A percentile compares a stretch with the other conserved stretches of the same genome.
phyloP scores from a whole-genome alignment of 2,329 filamentous ascomycete genomes.

The Pleochaeta shiraiana region DNA sequence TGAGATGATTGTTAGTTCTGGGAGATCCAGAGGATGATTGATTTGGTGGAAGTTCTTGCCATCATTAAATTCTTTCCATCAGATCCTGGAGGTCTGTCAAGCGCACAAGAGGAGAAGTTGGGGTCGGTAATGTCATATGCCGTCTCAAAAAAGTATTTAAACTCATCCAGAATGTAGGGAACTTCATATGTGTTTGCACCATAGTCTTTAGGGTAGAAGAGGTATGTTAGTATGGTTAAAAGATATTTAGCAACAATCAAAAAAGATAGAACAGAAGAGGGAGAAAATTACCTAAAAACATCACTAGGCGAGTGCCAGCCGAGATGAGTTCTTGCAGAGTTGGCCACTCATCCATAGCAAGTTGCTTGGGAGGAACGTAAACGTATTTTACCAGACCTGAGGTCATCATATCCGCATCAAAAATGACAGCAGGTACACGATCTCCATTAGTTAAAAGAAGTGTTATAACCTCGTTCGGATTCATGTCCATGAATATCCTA shows the following conservation, averaged over 20 bases:
- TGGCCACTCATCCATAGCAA: slow-evolving; percentile 29
- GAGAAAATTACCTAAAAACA: slow-evolving; percentile 45
- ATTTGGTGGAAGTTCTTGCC: background rate
- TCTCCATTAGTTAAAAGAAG: slow-evolving; percentile 44
- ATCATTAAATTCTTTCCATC: slow-evolving; percentile 27
- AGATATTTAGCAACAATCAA: no score
- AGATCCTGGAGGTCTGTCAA: slow-evolving; percentile 35
- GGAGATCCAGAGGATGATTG: background rate
- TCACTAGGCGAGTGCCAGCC: slow-evolving; percentile 38
- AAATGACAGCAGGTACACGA: slow-evolving; percentile 29
- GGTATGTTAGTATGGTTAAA: background rate
- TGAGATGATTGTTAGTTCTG: background rate
- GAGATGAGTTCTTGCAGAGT: slow-evolving; percentile 45
- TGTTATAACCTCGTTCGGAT: slow-evolving; percentile 38
- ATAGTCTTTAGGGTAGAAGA: slow-evolving; percentile 5
- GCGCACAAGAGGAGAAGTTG: slow-evolving; percentile 38
- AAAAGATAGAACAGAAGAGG: no score
- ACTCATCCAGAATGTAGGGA: slow-evolving; percentile 43
- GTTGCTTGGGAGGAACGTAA: slow-evolving; percentile 13
- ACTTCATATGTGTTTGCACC: slow-evolving; percentile 17
- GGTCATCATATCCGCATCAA: slow-evolving; percentile 21
- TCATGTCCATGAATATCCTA: slow-evolving; percentile 34
- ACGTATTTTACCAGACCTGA: slow-evolving; percentile 13
- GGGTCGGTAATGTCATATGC: slow-evolving; percentile 34
- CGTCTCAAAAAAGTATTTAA: slow-evolving; percentile 50